Conservation (phyloP, 805 yeast species). For the Nakazawaea sp. region DNA sequence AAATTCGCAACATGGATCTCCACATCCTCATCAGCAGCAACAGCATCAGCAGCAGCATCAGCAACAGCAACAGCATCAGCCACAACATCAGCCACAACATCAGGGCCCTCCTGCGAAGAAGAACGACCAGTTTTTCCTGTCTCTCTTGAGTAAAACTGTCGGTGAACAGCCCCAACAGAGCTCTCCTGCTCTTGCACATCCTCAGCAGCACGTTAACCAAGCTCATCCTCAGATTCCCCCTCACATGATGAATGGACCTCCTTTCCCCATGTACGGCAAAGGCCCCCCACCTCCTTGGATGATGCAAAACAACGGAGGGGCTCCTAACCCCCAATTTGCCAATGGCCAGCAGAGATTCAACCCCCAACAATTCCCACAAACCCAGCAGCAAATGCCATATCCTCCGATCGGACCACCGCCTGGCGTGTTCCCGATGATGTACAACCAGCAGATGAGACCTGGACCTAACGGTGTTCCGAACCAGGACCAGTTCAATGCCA, state of each 20-base stretch:
- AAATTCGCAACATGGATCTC: constrained; percentile 3
- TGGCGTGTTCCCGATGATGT: constrained; percentile 5
- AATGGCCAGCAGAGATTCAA: background rate
- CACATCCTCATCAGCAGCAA: constrained; percentile 10
- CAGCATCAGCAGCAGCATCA: constrained; percentile 14
- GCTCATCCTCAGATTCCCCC: constrained; percentile 8
- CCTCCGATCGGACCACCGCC: constrained; percentile 11
- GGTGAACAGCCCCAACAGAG: background rate
- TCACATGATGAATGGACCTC: constrained; percentile 9
- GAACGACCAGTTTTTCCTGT: constrained; percentile 13
- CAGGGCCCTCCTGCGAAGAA: constrained; percentile 7
- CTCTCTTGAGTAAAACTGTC: constrained; percentile 10
- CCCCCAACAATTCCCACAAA: background rate
- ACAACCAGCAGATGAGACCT: constrained; percentile 2
- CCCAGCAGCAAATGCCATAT: background rate
- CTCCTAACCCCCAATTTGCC: background rate
- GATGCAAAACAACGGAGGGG: background rate
- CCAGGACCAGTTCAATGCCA: constrained; percentile 12
- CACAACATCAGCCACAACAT: constrained; percentile 10
- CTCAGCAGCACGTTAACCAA: constrained; percentile 3
- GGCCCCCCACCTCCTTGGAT: constrained; percentile 12
- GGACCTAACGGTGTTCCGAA: background rate
- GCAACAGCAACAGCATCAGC: constrained; percentile 5
- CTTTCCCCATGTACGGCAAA: constrained; percentile 6
- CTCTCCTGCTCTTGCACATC: too few relatives aligned